Base-by-base conservation (phyloP, 257 asterid genomes). In the Marsdenia floribunda region DNA sequence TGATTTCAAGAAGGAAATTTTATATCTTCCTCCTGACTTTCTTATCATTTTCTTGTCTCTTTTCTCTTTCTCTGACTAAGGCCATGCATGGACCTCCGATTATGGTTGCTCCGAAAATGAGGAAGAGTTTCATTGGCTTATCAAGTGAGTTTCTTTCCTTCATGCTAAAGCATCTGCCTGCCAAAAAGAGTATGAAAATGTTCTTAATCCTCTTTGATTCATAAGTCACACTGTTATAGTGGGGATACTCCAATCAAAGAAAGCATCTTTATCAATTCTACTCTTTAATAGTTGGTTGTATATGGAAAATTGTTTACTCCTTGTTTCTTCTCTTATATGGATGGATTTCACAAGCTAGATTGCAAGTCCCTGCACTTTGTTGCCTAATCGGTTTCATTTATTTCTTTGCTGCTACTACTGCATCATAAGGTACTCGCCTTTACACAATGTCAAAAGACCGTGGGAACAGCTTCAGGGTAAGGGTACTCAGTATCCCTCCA, bases 81-180 rank as follows among this genome's bases (percentile, higher is more conserved):
- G 99, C 52, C 97, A 95, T 88, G 98, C 99, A 77, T 95, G 98
- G 99, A 92, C 93, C 50, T 92, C 97, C 61, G 99, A 95, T 81
- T 92, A 70, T 82, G 99, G 99, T n/a, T 95, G 97, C 83, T 86
- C 99, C 14, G 98, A 92, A 35, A 89, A 88, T 47, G 96, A 89
- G 82, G 97, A 92, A 81, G 99, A 92, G 82, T 95, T 95, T 77
- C 84, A 83, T 53, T 92, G 97, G 96, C 91, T 87, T 81, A 86
- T 89, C 77, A 88, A 87, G 98, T 94, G 81, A 87, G 96, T 81
- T 77, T 47, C 71, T 78, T 29, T 44, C 57, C 49, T 18, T 64
- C 33, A 42, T 18, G 47, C 22, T 59, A 72, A 65, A 11, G 33
- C 61, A 18, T 54, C 14, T 44, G 12, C 5, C 14, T 4, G 22